phyloP scores from a whole-genome alignment of 2,329 filamentous ascomycete genomes.

The Sporothrix phasma region DNA sequence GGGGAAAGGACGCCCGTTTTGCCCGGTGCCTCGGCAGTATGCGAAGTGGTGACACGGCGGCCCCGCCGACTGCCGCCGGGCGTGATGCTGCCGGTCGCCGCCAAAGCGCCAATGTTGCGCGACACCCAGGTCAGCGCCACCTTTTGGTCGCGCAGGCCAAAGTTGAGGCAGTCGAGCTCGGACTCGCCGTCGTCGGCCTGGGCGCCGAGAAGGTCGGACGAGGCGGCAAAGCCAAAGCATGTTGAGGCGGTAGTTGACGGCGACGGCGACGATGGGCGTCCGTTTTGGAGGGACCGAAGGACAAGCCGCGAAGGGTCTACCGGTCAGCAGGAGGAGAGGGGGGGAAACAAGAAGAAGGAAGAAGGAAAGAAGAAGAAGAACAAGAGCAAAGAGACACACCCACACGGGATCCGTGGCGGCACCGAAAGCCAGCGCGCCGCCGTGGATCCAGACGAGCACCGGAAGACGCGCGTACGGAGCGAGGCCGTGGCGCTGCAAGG shows the following conservation, averaged over 20 bases:
- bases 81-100: slow-evolving; percentile 38
- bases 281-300: background rate
- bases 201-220: background rate
- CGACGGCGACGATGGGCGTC: slow-evolving; percentile 8
- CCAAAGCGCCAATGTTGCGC: slow-evolving; percentile 43
- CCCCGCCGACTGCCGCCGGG: slow-evolving; percentile 32
- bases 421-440: slow-evolving; percentile 7
- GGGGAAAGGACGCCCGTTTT: no score
- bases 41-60: slow-evolving; percentile 3
- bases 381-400: background rate
- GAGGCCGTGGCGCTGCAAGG: background rate
- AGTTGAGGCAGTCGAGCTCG: slow-evolving; percentile 34
- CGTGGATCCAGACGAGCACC: slow-evolving; percentile 15
- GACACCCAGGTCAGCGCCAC: slow-evolving; percentile 40
- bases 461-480: background rate
- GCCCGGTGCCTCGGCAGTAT: background rate
- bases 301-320: slow-evolving; percentile 7
- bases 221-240: slow-evolving; percentile 12
- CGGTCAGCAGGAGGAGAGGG: no score
- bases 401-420: slow-evolving; percentile 7
- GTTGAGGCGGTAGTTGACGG: slow-evolving; percentile 13
- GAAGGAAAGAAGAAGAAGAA: background rate
- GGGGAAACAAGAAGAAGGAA: no score
- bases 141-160: slow-evolving; percentile 42
- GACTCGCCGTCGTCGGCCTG: background rate